These are phyloP conservation scores for Phytophthora hibernalis DNA, from an alignment of 352 stramenopile species.

Conservation along the genomic window DNA sequence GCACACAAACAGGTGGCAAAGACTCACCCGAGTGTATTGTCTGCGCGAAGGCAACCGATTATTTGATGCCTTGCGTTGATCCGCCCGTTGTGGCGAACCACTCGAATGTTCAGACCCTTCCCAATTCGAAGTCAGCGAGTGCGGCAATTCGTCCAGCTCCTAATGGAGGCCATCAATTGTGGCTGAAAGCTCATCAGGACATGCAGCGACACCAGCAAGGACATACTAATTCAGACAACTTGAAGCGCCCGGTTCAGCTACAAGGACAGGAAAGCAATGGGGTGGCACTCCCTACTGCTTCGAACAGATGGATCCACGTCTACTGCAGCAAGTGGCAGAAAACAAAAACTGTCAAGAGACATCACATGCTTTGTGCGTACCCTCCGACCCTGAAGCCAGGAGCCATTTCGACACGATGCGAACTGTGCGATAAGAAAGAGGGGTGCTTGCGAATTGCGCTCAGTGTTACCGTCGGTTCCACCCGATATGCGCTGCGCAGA, in stretches of 20 bases:
- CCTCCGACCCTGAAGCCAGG: slow-evolving; percentile 33
- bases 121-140: slow-evolving; percentile 6
- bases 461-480: slow-evolving; percentile 77
- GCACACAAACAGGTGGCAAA: slow-evolving; percentile 56
- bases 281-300: slow-evolving; percentile 12
- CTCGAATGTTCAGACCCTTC: slow-evolving; percentile 18
- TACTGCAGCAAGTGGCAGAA: slow-evolving; percentile 85
- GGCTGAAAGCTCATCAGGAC: slow-evolving; percentile 38
- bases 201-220: slow-evolving; percentile 35
- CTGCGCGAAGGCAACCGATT: slow-evolving; percentile 73
- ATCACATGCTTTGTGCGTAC: slow-evolving; percentile 70
- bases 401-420: slow-evolving; percentile 47
- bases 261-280: slow-evolving; percentile 21
- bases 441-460: slow-evolving; percentile 58
- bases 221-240: slow-evolving; percentile 1
- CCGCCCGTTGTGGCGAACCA: slow-evolving; percentile 7
- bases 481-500: slow-evolving; percentile 72
- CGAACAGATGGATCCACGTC: slow-evolving; percentile 77
- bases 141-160: slow-evolving; percentile 27
- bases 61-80: slow-evolving; percentile 80
- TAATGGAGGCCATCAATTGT: slow-evolving; percentile 38
- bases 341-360: slow-evolving; percentile 63
- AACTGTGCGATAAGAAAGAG: slow-evolving; percentile 61
- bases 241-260: slow-evolving; percentile 1
- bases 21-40: slow-evolving; percentile 58